phyloP scores from a whole-genome alignment of 768 basidiomycete genomes.

The Suillus subluteus region DNA sequence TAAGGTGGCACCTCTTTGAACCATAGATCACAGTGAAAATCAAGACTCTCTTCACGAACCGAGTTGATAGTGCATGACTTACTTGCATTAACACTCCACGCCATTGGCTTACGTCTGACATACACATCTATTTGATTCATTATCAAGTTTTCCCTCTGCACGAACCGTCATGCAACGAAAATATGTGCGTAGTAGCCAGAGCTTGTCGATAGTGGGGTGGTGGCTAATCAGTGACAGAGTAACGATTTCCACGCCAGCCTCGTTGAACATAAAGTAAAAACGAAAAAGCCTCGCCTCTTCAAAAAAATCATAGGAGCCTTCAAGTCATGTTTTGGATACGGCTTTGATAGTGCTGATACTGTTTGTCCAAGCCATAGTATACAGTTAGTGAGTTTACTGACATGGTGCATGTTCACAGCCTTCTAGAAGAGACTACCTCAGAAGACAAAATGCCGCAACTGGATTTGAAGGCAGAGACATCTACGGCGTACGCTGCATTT shows the following conservation, averaged over 20 bases:
- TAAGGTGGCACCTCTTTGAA: not conserved
- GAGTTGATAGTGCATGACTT: slow-evolving; percentile 3
- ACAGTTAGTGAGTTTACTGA: not conserved
- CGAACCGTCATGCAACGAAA: not conserved
- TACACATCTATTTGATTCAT: slow-evolving; percentile 11
- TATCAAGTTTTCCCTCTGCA: slow-evolving; percentile 14
- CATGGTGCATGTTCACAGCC: slow-evolving; percentile 11
- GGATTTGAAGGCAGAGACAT: slow-evolving; percentile 24
- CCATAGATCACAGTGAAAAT: not conserved
- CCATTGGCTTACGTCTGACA: slow-evolving; percentile 7
- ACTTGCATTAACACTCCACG: slow-evolving; percentile 6
- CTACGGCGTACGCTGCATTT: slow-evolving; percentile 22
- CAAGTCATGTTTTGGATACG: slow-evolving; percentile 27
- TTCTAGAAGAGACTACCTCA: slow-evolving; percentile 21
- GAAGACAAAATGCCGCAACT: slow-evolving; percentile 16
- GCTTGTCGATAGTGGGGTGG: not conserved
- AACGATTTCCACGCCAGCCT: slow-evolving; percentile 6
- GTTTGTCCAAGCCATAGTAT: slow-evolving; percentile 17
- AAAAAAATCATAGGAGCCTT: slow-evolving; percentile 17
- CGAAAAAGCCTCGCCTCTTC: slow-evolving; percentile 13
- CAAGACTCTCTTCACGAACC: not conserved
- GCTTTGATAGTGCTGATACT: slow-evolving; percentile 14
- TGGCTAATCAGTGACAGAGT: slow-evolving; percentile 15
- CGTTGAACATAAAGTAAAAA: slow-evolving; percentile 4
- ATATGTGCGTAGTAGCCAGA: slow-evolving; percentile 9